Evolutionary conservation across 2,329 filamentous ascomycete genomes (phyloP).

Genomic region (Calonectria henricotiae): DNA sequence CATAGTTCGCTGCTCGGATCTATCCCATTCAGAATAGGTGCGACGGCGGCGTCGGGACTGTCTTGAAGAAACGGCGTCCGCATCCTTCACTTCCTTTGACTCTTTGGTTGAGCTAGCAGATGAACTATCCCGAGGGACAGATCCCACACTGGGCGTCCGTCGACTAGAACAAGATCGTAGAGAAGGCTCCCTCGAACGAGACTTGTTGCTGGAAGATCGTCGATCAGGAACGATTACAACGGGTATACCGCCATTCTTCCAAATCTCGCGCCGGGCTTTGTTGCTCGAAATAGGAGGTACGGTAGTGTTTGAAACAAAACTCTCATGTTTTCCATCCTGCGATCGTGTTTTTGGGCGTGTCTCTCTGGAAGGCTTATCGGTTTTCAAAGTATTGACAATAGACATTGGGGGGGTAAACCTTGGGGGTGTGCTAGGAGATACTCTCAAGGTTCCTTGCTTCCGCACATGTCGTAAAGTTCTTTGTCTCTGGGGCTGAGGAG

Average conservation of each 20-base stretch:
- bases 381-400: constrained; percentile 33
- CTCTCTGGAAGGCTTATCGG: constrained; percentile 49
- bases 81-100: constrained; percentile 62
- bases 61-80: constrained; percentile 60
- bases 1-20: constrained; percentile 71
- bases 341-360: constrained; percentile 52
- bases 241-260: constrained; percentile 74
- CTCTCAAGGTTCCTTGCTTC: constrained; percentile 69
- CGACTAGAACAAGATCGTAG: constrained; percentile 75
- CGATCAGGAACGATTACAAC: constrained; percentile 76
- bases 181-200: constrained; percentile 70
- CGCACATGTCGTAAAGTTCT: constrained; percentile 75
- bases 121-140: constrained; percentile 60
- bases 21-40: constrained; percentile 66
- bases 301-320: constrained; percentile 67
- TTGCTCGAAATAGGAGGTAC: constrained; percentile 68
- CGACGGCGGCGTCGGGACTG: constrained; percentile 61
- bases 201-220: constrained; percentile 68
- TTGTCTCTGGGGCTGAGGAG: constrained; percentile 62
- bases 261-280: constrained; percentile 72
- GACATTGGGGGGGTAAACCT: constrained; percentile 34
- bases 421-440: constrained; percentile 56
- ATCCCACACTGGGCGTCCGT: constrained; percentile 67
- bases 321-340: constrained; percentile 61
- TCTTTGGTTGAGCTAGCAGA: constrained; percentile 50